Evolutionary conservation across 768 basidiomycete species (phyloP).

Genomic region (Mycena maculata): DNA sequence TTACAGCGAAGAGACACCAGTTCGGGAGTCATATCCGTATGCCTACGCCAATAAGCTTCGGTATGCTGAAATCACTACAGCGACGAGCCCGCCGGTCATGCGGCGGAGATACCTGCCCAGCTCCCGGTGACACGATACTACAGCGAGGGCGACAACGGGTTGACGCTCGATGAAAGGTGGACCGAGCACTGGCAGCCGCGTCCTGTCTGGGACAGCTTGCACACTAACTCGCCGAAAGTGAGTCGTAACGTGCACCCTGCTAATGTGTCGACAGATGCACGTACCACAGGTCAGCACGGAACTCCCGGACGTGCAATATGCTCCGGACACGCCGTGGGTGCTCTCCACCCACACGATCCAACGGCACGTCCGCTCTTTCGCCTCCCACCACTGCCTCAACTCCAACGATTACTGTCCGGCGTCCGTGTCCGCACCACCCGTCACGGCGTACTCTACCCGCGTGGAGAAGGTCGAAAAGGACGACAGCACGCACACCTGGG

Average conservation of each 20-base stretch:
- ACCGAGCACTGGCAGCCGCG: slow-evolving; percentile 16
- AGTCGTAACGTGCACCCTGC: neutral
- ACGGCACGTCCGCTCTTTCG: slow-evolving; percentile 26
- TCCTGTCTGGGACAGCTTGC: slow-evolving; percentile 22
- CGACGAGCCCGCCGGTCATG: neutral
- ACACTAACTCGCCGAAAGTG: slow-evolving; percentile 22
- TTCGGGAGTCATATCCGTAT: slow-evolving; percentile 32
- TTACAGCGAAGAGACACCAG: slow-evolving; percentile 33
- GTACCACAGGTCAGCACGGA: slow-evolving; percentile 20
- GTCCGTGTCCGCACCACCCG: neutral
- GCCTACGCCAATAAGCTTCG: neutral
- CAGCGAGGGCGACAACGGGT: slow-evolving; percentile 22
- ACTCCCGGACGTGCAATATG: slow-evolving; percentile 23
- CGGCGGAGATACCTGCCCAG: slow-evolving; percentile 7
- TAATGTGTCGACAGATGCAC: no score
- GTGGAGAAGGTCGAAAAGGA: slow-evolving; percentile 26
- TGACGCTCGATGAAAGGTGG: slow-evolving; percentile 22
- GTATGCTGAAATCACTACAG: slow-evolving; percentile 2
- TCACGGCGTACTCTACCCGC: slow-evolving; percentile 23
- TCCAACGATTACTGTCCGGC: slow-evolving; percentile 19
- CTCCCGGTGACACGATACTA: slow-evolving; percentile 9
- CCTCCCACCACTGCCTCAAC: slow-evolving; percentile 26
- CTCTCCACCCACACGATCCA: slow-evolving; percentile 19
- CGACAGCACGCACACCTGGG: slow-evolving; percentile 11
- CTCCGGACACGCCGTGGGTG: slow-evolving; percentile 18